Conservation (phyloP, 208 protist species). For the Leishmania arabica region DNA sequence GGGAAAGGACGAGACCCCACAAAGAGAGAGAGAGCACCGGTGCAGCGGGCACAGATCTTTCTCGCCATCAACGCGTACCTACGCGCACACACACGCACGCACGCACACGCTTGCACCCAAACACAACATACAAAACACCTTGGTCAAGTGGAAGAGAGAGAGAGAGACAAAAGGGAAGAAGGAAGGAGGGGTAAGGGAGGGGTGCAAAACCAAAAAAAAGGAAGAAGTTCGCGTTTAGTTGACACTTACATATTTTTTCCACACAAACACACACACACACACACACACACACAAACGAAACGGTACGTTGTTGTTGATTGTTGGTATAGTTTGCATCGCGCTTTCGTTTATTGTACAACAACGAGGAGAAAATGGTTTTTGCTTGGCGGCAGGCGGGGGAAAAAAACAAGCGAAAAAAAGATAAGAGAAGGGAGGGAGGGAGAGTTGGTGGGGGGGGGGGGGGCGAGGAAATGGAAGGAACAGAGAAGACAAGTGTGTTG, state of each 20-base stretch:
- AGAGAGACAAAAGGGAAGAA: neutral
- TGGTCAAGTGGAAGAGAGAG: neutral
- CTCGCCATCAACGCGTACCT: neutral
- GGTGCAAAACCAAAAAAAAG: neutral
- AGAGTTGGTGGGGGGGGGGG: too few species aligned
- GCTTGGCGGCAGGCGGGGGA: conserved; percentile 6
- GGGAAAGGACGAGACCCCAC: neutral
- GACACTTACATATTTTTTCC: neutral
- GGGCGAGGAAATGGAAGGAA: neutral
- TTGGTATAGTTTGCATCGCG: too few species aligned
- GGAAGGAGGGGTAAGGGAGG: neutral
- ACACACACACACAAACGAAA: neutral
- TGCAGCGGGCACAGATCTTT: neutral
- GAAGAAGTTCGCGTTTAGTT: neutral
- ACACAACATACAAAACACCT: neutral
- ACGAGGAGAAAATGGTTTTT: conserved; percentile 8
- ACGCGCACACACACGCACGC: neutral
- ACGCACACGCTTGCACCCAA: neutral
- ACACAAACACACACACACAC: neutral
- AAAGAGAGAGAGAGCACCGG: neutral
- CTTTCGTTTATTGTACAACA: conserved; percentile 1
- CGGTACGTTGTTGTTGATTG: too few species aligned
- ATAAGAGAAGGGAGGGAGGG: too few species aligned
- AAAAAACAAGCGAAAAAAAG: neutral
- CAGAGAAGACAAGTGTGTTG: neutral